phyloP scores from a whole-genome alignment of 129 eudicot species.

The Oenanthe sinensis region DNA sequence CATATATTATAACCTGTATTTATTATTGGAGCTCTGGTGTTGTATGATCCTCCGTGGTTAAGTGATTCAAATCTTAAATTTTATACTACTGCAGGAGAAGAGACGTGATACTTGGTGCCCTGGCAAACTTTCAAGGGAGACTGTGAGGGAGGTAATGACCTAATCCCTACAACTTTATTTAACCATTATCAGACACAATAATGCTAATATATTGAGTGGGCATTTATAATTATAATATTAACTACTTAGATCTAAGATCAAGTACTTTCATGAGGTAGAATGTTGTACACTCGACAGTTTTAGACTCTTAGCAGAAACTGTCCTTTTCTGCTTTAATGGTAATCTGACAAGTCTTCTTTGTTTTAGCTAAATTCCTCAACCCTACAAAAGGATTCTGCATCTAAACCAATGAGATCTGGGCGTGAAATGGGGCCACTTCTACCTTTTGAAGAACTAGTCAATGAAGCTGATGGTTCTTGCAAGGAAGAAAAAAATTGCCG shows the following conservation, averaged over 20 bases:
- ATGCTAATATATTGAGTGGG: not conserved
- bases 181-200: not conserved
- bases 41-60: not conserved
- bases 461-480: slow-evolving; percentile 31
- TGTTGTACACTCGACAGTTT: not conserved
- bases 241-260: not conserved
- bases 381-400: slow-evolving; percentile 45
- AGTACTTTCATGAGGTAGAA: not conserved
- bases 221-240: not conserved
- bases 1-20: not conserved
- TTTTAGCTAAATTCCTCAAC: slow-evolving; percentile 37
- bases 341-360: slow-evolving; percentile 6
- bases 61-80: slow-evolving; percentile 3
- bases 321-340: not conserved
- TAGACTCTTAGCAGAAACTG: not conserved
- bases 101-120: slow-evolving; percentile 99
- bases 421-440: slow-evolving; percentile 53
- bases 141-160: slow-evolving; percentile 33
- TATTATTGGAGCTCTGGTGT: not conserved
- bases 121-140: slow-evolving; percentile 53
- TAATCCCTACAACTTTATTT: not conserved
- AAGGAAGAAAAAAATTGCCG: slow-evolving; percentile 27
- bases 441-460: slow-evolving; percentile 75
- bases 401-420: slow-evolving; percentile 35
- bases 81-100: slow-evolving; percentile 47